These are phyloP conservation scores for Diaporthe sp. DNA, from an alignment of 2,329 filamentous ascomycete genomes.

Conservation along the genomic window DNA sequence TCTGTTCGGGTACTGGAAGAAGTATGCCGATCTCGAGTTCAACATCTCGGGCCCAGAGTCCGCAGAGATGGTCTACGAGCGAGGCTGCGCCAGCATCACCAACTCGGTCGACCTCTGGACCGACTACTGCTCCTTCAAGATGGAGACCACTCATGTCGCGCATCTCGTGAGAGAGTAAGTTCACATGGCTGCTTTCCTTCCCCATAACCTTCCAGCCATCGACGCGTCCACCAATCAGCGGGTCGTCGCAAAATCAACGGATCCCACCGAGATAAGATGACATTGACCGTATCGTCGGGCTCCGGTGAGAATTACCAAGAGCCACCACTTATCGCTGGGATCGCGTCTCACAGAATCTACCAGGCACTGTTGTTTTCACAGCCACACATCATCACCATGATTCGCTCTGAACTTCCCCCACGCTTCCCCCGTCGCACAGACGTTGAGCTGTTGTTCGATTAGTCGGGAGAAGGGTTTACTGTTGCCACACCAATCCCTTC, in stretches of 20 bases:
- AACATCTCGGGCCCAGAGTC: slow-evolving; percentile 96
- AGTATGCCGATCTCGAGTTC: slow-evolving; percentile 98
- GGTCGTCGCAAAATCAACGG: slow-evolving; percentile 54
- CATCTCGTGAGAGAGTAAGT: slow-evolving; percentile 99
- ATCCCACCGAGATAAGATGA: slow-evolving; percentile 44
- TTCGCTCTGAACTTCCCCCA: slow-evolving; percentile 49
- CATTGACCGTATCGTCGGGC: slow-evolving; percentile 42
- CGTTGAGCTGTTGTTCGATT: slow-evolving; percentile 53
- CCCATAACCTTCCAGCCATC: slow-evolving; percentile 60
- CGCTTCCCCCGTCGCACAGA: slow-evolving; percentile 56
- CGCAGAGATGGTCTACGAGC: slow-evolving; percentile 97
- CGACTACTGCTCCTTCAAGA: slow-evolving; percentile 97
- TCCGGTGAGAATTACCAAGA: slow-evolving; percentile 79
- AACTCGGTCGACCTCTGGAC: slow-evolving; percentile 97
- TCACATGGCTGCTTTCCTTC: slow-evolving; percentile 71
- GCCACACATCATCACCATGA: slow-evolving; percentile 42
- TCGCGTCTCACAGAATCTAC: slow-evolving; percentile 73
- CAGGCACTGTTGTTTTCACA: slow-evolving; percentile 66
- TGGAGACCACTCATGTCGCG: slow-evolving; percentile 94
- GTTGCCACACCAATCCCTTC: slow-evolving; percentile 64
- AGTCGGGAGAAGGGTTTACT: slow-evolving; percentile 61
- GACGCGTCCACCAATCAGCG: slow-evolving; percentile 38
- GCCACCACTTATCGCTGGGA: slow-evolving; percentile 66
- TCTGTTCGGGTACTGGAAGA: slow-evolving; percentile 99
- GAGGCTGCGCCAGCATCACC: slow-evolving; percentile 91